Base-by-base conservation (phyloP, 2,329 filamentous ascomycete species). In the Fusarium oxysporum region DNA sequence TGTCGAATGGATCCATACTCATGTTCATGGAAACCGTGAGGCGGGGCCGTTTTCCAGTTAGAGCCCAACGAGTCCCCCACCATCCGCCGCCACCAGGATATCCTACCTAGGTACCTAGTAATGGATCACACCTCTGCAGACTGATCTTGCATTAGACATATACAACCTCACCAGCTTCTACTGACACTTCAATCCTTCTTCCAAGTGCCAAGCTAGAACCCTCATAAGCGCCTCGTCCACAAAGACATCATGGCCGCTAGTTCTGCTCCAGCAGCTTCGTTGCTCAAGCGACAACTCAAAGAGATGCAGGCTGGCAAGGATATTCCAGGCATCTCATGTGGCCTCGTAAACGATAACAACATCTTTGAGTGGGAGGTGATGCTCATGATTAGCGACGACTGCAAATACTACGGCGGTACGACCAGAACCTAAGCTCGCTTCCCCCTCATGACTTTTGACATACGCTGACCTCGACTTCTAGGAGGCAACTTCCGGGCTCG, bases 291-390 rank as follows among this genome's bases (percentile, higher is more conserved):
- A 64, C 96, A 98, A 84, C 90, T 98, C 74, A 97, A 97, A 85
- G 92, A 97, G 81, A 98, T 99, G 90, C 94, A 97, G 83, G 91
- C 89, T 30, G 92, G 94, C 81, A 96, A 95, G 80, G 95, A 97
- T 82, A 92, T 98, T 51, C 94, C 94, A 0, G 96, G 96, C 59
- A 97, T 98, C 79, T 98, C 95, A 70, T 97, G 94, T 78, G 96
- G 96, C 1, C 86, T 99, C 47, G 91, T 95, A 58, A 91, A 92
- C 78, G 93, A 93, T 81, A 92, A 85, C 83, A 97, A 97, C 81
- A 91, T 98, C 14, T 98, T 98, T 75, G 93, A 97, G 85, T 99
- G 96, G 96, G 95, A 98, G 83, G 95, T 98, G 25, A 97, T 98
- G 93, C 90, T 99, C 69, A 98, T 99, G 96, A 96, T 98, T 74